Evolutionary conservation across 1,284 basidiomycete genomes (phyloP).

Genomic region (Leucoagaricus sp.): DNA sequence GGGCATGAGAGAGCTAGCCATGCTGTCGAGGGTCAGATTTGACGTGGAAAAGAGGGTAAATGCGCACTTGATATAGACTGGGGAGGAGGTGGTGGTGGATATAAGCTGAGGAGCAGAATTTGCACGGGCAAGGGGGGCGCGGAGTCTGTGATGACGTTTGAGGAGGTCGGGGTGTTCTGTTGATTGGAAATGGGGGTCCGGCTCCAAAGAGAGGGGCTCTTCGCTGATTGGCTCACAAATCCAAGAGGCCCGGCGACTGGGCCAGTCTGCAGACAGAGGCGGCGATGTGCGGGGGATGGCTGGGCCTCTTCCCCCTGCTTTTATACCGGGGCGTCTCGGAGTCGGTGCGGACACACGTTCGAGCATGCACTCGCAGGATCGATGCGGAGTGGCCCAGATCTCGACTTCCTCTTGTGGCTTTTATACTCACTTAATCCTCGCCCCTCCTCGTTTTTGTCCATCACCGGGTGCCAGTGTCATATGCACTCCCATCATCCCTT

Average conservation of each 20-base stretch:
- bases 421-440: conserved; percentile 30
- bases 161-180: conserved; percentile 31
- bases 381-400: conserved; percentile 4
- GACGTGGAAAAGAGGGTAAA: conserved; percentile 17
- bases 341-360: conserved; percentile 34
- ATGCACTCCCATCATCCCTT: conserved; percentile 1
- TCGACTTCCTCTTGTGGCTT: conserved; percentile 31
- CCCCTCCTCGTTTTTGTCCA: conserved; percentile 24
- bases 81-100: conserved; percentile 63
- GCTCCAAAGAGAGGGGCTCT: conserved; percentile 38
- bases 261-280: conserved; percentile 16
- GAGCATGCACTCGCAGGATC: conserved; percentile 32
- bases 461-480: conserved; percentile 6
- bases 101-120: conserved; percentile 59
- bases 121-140: conserved; percentile 43
- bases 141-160: conserved; percentile 62
- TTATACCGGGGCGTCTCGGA: conserved; percentile 21
- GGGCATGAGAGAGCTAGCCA: conserved; percentile 62
- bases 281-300: neutral
- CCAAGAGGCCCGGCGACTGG: conserved; percentile 40
- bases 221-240: conserved; percentile 56
- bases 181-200: conserved; percentile 16
- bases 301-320: conserved; percentile 18
- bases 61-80: conserved; percentile 51
- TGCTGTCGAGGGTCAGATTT: conserved; percentile 32